Evolutionary conservation across 371 early-diverging fungal species (phyloP).

Genomic region (Mortierella sp.): DNA sequence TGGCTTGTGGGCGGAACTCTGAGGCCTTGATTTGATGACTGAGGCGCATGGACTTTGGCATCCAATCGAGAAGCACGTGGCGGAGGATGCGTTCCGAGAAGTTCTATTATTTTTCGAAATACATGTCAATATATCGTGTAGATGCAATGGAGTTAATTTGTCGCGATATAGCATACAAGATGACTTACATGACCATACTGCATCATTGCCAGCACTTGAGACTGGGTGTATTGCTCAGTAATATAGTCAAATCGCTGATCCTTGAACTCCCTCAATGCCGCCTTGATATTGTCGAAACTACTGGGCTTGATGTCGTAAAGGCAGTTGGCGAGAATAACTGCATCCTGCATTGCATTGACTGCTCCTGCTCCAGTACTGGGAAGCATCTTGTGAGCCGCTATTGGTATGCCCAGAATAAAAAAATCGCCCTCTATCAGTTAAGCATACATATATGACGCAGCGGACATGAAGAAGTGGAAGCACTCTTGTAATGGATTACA

Average conservation of each 20-base stretch:
- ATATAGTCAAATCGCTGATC: slow-evolving; percentile 21
- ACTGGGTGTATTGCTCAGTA: slow-evolving; percentile 10
- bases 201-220: slow-evolving; percentile 16
- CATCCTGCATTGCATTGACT: slow-evolving; percentile 36
- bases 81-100: slow-evolving; percentile 15
- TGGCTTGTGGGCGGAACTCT: slow-evolving; percentile 20
- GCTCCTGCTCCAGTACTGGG: slow-evolving; percentile 25
- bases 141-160: neutral
- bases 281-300: slow-evolving; percentile 9
- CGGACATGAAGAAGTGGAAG: neutral
- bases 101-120: slow-evolving; percentile 5
- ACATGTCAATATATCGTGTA: too few relatives aligned
- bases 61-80: slow-evolving; percentile 14
- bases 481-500: too few relatives aligned
- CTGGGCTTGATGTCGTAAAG: slow-evolving; percentile 26
- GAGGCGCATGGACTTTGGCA: slow-evolving; percentile 17
- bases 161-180: neutral
- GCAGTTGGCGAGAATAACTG: slow-evolving; percentile 29
- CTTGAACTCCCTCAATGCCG: slow-evolving; percentile 10
- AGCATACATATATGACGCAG: neutral
- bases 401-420: neutral
- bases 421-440: neutral
- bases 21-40: slow-evolving; percentile 10
- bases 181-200: slow-evolving; percentile 37
- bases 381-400: neutral